Percentiles rank a stretch among this genome's conserved stretches.
phyloP scores from a whole-genome alignment of 352 stramenopile genomes.

The Phytophthora cactorum region DNA sequence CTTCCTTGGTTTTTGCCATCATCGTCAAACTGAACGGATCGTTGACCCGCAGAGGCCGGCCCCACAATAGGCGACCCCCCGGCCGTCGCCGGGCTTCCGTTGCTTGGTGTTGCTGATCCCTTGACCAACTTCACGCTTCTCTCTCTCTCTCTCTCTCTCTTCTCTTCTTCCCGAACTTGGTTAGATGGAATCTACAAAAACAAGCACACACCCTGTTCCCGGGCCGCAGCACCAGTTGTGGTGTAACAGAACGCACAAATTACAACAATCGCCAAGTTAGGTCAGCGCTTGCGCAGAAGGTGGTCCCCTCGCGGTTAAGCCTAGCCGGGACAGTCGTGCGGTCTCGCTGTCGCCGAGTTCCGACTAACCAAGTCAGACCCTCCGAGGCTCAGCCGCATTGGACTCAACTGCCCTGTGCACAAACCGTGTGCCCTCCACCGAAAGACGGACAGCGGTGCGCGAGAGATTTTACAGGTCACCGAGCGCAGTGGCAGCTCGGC shows the following conservation, averaged over 20 bases:
- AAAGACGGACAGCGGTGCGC: background rate
- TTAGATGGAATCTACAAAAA: background rate
- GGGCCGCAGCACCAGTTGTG: background rate
- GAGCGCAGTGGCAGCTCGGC: background rate
- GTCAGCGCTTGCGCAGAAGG: background rate
- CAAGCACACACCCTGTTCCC: background rate
- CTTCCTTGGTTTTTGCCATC: background rate
- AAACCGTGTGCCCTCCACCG: background rate
- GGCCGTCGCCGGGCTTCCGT: background rate
- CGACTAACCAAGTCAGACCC: background rate
- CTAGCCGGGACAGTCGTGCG: background rate
- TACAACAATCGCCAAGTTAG: background rate
- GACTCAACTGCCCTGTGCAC: background rate
- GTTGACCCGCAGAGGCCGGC: background rate
- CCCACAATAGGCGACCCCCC: background rate
- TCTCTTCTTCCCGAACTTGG: background rate
- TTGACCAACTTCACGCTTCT: background rate
- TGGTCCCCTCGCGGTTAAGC: background rate
- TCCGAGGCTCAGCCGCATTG: background rate
- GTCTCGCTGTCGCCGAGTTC: background rate
- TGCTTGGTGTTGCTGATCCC: background rate
- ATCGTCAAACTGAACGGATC: background rate
- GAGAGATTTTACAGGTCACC: constrained; percentile 1
- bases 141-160: background rate
- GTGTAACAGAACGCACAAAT: background rate